A percentile compares a stretch with the other conserved stretches of the same genome.
Evolutionary conservation across 2,329 filamentous ascomycete species (phyloP).

Genomic region (Aureobasidium sp.): DNA sequence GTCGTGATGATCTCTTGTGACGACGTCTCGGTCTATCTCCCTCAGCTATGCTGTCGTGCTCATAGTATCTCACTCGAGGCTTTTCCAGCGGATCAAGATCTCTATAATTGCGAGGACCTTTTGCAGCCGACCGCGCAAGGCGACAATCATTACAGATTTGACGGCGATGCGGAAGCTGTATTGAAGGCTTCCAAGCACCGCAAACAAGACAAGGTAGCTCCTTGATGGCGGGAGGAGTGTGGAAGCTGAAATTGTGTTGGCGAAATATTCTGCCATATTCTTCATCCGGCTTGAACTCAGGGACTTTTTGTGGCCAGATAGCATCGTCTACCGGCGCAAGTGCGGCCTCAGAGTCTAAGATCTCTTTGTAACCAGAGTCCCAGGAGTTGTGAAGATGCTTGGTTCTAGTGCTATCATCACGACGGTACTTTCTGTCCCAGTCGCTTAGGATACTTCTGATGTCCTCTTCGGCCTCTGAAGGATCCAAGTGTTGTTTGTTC

Average conservation of each 20-base stretch:
- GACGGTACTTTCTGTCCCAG: no score
- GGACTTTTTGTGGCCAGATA: neutral
- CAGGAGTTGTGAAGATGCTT: no score
- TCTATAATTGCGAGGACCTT: neutral
- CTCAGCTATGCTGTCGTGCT: no score
- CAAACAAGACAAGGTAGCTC: neutral
- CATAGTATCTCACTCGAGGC: neutral
- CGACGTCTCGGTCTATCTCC: neutral
- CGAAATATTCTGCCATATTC: neutral
- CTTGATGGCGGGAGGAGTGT: no score
- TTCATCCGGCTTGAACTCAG: neutral
- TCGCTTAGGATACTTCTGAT: no score
- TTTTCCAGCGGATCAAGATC: neutral
- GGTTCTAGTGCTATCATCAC: no score
- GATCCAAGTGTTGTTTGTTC: no score
- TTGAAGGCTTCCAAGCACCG: neutral
- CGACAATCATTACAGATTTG: neutral
- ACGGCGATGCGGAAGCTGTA: neutral
- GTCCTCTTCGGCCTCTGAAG: no score
- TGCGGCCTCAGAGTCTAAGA: no score
- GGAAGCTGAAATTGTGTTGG: neutral
- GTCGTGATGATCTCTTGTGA: neutral
- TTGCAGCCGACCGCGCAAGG: neutral
- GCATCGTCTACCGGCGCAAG: no score
- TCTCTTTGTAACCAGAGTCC: no score